phyloP scores from a whole-genome alignment of 805 yeast species.

The Teunomyces kruisii region DNA sequence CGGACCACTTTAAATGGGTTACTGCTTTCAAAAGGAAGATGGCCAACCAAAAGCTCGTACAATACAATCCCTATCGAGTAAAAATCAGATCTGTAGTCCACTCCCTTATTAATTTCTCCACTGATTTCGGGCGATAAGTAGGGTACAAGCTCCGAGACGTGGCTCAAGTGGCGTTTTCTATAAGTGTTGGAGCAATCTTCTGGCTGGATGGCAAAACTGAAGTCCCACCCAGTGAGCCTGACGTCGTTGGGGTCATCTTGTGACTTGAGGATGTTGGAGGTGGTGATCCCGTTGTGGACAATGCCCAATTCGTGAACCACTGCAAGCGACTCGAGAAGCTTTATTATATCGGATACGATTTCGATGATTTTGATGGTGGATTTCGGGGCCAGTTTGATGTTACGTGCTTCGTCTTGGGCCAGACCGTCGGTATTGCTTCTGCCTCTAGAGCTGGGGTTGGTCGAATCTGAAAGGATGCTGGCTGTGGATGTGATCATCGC shows the following conservation, averaged over 20 bases:
- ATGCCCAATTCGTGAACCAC: conserved; percentile 42
- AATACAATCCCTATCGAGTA: conserved; percentile 51
- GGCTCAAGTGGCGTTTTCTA: conserved; percentile 39
- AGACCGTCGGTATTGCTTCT: too few relatives aligned
- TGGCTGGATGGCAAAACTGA: conserved; percentile 37
- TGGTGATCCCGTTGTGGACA: conserved; percentile 48
- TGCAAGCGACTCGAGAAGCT: conserved; percentile 21
- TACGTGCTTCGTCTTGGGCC: too few relatives aligned
- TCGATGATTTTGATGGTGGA: conserved; percentile 16
- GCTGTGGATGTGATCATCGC: neutral
- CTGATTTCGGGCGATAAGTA: conserved; percentile 53
- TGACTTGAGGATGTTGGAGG: conserved; percentile 37
- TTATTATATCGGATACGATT: conserved; percentile 23
- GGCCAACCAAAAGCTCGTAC: conserved; percentile 48
- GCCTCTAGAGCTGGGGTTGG: too few relatives aligned
- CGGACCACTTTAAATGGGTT: conserved; percentile 38
- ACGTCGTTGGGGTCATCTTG: conserved; percentile 27
- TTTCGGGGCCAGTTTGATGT: conserved; percentile 13
- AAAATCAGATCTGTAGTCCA: conserved; percentile 49
- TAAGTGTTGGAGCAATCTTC: conserved; percentile 45
- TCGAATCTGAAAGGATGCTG: neutral
- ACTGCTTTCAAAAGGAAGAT: conserved; percentile 42
- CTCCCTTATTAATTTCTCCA: conserved; percentile 35
- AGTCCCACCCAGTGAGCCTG: conserved; percentile 49
- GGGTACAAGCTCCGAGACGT: conserved; percentile 40